Evolutionary conservation across 768 basidiomycete species (phyloP).

Genomic region (Mycena filopes): DNA sequence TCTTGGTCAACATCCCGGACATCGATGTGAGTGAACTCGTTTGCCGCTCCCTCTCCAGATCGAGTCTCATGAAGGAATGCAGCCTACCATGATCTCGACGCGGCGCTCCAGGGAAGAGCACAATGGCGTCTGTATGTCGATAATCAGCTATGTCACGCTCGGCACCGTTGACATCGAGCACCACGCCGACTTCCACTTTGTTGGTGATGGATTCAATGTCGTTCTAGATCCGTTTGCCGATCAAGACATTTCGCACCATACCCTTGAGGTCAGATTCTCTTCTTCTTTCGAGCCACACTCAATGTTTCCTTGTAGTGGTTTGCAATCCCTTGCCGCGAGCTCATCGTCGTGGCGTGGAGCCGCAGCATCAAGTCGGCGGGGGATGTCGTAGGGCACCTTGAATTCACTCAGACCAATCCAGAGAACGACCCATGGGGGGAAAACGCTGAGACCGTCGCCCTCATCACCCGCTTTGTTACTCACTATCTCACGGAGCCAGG

Average conservation of each 20-base stretch:
- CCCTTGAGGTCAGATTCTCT: neutral
- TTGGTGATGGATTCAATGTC: slow-evolving; percentile 5
- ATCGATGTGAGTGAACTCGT: slow-evolving; percentile 9
- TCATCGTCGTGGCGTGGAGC: neutral
- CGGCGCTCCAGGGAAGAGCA: slow-evolving; percentile 1
- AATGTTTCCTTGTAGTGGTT: slow-evolving; percentile 10
- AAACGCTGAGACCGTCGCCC: neutral
- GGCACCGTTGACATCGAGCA: slow-evolving; percentile 2
- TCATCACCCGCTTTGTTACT: neutral
- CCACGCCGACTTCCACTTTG: neutral
- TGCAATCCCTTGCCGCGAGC: slow-evolving; percentile 10
- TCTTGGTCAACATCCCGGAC: slow-evolving; percentile 6
- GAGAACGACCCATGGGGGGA: slow-evolving; percentile 4
- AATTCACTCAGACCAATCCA: slow-evolving; percentile 1
- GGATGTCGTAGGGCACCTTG: slow-evolving; percentile 1
- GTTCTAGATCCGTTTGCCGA: neutral
- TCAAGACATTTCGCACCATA: slow-evolving; percentile 6
- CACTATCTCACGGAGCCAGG: slow-evolving; percentile 15
- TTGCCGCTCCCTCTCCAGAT: neutral
- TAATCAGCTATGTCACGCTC: slow-evolving; percentile 3
- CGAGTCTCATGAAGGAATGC: neutral
- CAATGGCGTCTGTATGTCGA: neutral
- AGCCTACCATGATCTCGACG: slow-evolving; percentile 1
- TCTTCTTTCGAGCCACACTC: neutral
- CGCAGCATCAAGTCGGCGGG: neutral